Evolutionary conservation across 2,329 filamentous ascomycete genomes (phyloP), one percentile per base, ranked within the genome.

Genomic region (Aspergillus latus): DNA sequence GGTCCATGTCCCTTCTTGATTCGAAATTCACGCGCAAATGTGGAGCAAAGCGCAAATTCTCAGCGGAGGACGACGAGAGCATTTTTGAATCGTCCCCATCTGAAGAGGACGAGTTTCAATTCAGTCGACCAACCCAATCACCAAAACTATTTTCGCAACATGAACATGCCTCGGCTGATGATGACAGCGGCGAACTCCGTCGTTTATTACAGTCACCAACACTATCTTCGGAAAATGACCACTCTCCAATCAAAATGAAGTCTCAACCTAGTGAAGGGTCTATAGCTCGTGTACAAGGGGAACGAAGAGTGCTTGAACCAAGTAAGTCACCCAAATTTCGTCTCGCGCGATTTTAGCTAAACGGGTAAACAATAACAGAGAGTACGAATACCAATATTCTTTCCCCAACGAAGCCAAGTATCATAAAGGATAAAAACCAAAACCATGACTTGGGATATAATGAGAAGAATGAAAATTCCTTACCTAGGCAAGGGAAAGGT

Each of bases 41-140:
- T 49, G 81, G 80, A 15, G 76, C 80, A 26, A 85, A 86, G 70
- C 77, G 83, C 48, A 85, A 86, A 65, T 77, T 85, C 50, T 80
- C 76, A 54, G 76, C 80, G 15, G 75, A 80, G 40, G 81, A 84
- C 39, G 77, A 82, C 16, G 76, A 78, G 28, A 54, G 45, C n/a
- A 57, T 65, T 11, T 59, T 65, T 44, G 56, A 59, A 9, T 55
- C 59, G 5, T 50, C 54, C 26, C 34, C 56, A 2, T 40, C 40
- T 15, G 64, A 64, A 6, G 65, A 71, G 16, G 71, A 74, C 45
- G 70, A 68, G 51, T 73, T 73, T 48, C 62, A 73, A 59, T 74
- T 71, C 49, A 71, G 59, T 34, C 67, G 71, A 43, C 62, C 70
- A 21, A 55, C 36, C 42, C 59, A 60, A 15, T 62, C 57, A 45